Conservation (phyloP, 2,329 filamentous ascomycete genomes). For the Leptosphaerulina australis region DNA sequence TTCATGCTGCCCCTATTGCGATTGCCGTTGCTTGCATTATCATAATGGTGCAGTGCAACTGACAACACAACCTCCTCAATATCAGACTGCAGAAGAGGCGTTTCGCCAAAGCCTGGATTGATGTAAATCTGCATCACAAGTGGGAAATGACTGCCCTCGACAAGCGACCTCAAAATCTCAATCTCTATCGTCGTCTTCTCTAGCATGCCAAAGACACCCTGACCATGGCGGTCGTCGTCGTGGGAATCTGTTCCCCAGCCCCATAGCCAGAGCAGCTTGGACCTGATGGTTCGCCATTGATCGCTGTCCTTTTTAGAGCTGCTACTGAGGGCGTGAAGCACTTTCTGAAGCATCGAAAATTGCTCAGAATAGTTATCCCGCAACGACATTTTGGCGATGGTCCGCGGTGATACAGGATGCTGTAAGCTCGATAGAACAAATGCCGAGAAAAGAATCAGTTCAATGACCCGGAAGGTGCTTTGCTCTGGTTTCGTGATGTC, state of each 20-base stretch:
- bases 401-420: slow-evolving; percentile 49
- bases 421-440: slow-evolving; percentile 52
- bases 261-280: slow-evolving; percentile 74
- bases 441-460: slow-evolving; percentile 63
- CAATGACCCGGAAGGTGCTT: slow-evolving; percentile 63
- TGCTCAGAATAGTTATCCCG: slow-evolving; percentile 70
- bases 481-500: slow-evolving; percentile 66
- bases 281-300: slow-evolving; percentile 57
- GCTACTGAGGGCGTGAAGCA: slow-evolving; percentile 62
- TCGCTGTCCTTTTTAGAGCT: slow-evolving; percentile 66
- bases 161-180: slow-evolving; percentile 71
- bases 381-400: slow-evolving; percentile 65
- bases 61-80: slow-evolving; percentile 67
- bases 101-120: slow-evolving; percentile 60
- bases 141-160: slow-evolving; percentile 67
- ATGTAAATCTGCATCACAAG: slow-evolving; percentile 65
- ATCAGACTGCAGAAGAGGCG: slow-evolving; percentile 56
- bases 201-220: slow-evolving; percentile 64
- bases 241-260: slow-evolving; percentile 67
- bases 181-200: slow-evolving; percentile 67
- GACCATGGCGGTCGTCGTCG: slow-evolving; percentile 47
- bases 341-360: slow-evolving; percentile 61
- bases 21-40: slow-evolving; percentile 83
- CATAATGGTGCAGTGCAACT: slow-evolving; percentile 73
- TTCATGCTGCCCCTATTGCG: slow-evolving; percentile 76